Evolutionary conservation across 805 yeast species (phyloP).

Genomic region (Naumovozyma castellii): DNA sequence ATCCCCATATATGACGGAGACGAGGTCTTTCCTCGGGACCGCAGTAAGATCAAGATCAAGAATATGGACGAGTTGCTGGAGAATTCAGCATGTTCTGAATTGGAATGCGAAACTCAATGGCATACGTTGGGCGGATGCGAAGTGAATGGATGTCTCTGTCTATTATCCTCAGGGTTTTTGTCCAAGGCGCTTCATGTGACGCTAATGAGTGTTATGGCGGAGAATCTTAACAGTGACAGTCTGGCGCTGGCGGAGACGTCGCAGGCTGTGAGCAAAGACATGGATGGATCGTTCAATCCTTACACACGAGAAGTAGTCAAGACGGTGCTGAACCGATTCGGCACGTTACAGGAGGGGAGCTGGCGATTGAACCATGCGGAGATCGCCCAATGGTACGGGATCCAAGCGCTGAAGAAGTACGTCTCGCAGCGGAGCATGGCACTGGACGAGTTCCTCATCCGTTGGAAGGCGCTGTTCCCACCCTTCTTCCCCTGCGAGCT

Average conservation of each 20-base stretch:
- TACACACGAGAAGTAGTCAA: conserved; percentile 36
- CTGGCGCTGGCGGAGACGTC: conserved; percentile 26
- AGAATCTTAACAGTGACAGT: conserved; percentile 24
- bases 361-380: conserved; percentile 32
- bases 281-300: conserved; percentile 24
- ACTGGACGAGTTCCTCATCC: conserved; percentile 48
- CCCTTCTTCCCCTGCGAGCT: conserved; percentile 52
- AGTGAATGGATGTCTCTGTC: conserved; percentile 36
- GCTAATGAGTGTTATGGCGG: conserved; percentile 33
- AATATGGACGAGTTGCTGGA: conserved; percentile 31
- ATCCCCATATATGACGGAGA: conserved; percentile 35
- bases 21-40: conserved; percentile 6
- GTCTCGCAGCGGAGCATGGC: conserved; percentile 27
- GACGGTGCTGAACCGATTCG: conserved; percentile 44
- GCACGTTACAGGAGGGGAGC: conserved; percentile 14
- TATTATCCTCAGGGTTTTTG: conserved; percentile 30
- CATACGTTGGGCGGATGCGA: conserved; percentile 45
- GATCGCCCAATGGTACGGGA: conserved; percentile 57
- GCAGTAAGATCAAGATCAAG: conserved; percentile 6
- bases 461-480: conserved; percentile 57
- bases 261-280: conserved; percentile 22
- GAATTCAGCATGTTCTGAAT: conserved; percentile 44
- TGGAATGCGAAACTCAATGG: conserved; percentile 49
- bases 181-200: conserved; percentile 30
- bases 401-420: conserved; percentile 36